These are phyloP conservation scores for Paramecium bursaria DNA, from an alignment of 73 alveolate species.

Conservation along the genomic window DNA sequence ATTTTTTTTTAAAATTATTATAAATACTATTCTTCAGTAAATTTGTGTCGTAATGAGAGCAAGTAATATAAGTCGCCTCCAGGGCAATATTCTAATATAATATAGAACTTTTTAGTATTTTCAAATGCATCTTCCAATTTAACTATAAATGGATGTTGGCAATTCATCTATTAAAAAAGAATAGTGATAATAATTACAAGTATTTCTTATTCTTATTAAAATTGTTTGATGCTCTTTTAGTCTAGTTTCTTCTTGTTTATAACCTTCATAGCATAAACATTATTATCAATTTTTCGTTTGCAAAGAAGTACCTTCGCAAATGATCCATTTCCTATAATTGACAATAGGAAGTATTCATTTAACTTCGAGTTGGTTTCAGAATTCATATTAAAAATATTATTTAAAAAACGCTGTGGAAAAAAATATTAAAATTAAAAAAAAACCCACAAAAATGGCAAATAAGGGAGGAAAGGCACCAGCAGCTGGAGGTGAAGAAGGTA, in stretches of 20 bases:
- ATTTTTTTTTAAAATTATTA: not conserved
- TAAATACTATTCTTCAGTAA: slow-evolving; percentile 56
- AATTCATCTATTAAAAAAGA: not conserved
- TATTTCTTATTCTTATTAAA: slow-evolving; percentile 76
- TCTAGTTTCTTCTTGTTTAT: slow-evolving; percentile 65
- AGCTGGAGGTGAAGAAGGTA: slow-evolving; percentile 69
- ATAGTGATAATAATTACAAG: slow-evolving; percentile 69
- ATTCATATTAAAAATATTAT: too few relatives aligned
- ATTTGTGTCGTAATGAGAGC: slow-evolving; percentile 3
- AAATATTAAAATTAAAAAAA: too few relatives aligned
- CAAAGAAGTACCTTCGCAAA: slow-evolving; percentile 73
- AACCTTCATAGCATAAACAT: slow-evolving; percentile 73
- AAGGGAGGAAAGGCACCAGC: slow-evolving; percentile 60
- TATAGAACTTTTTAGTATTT: slow-evolving; percentile 74
- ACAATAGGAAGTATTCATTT: slow-evolving; percentile 49
- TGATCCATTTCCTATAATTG: slow-evolving; percentile 71
- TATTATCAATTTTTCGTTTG: slow-evolving; percentile 64
- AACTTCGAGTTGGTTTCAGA: too few relatives aligned
- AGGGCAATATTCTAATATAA: slow-evolving; percentile 84
- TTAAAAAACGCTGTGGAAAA: too few relatives aligned
- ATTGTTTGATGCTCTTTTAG: slow-evolving; percentile 68
- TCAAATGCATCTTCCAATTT: slow-evolving; percentile 88
- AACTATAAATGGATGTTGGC: slow-evolving; percentile 79
- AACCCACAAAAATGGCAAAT: slow-evolving; percentile 66
- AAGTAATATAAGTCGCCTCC: slow-evolving; percentile 82